A percentile compares a stretch with the other conserved stretches of the same genome.
phyloP scores from a whole-genome alignment of 805 yeast species.

The Yamadazyma laniorum region DNA sequence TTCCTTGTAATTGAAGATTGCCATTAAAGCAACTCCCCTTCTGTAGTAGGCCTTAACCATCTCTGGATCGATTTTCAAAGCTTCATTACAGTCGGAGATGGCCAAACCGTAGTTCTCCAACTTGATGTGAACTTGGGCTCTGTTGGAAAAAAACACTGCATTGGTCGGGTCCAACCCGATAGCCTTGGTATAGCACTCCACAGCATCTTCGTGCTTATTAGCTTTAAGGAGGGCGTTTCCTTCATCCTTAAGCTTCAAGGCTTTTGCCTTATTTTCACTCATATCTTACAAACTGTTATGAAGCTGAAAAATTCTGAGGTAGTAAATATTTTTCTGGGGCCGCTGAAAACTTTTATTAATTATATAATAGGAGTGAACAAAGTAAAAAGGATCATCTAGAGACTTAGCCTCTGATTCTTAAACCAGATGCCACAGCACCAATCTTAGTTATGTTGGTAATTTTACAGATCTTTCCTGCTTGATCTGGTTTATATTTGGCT shows the following conservation, averaged over 20 bases:
- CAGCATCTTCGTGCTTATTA: constrained; percentile 62
- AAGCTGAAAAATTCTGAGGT: no score
- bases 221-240: constrained; percentile 75
- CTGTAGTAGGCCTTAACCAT: constrained; percentile 84
- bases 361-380: constrained; percentile 4
- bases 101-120: constrained; percentile 86
- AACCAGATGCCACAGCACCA: constrained; percentile 92
- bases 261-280: constrained; percentile 20
- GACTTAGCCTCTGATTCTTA: constrained; percentile 40
- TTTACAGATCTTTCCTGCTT: constrained; percentile 75
- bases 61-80: constrained; percentile 63
- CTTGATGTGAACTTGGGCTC: constrained; percentile 88
- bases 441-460: constrained; percentile 75
- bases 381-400: not conserved
- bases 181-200: constrained; percentile 71
- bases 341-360: constrained; percentile 3
- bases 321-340: no score
- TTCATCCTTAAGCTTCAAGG: constrained; percentile 55
- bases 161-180: constrained; percentile 59
- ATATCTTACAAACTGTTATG: no score
- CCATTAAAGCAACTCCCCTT: constrained; percentile 77
- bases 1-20: constrained; percentile 70
- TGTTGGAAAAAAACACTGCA: constrained; percentile 71
- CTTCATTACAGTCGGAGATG: constrained; percentile 69
- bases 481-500: constrained; percentile 75